Evolutionary conservation across 2,329 filamentous ascomycete genomes (phyloP).

Genomic region (Sporothrix euskadiensis): DNA sequence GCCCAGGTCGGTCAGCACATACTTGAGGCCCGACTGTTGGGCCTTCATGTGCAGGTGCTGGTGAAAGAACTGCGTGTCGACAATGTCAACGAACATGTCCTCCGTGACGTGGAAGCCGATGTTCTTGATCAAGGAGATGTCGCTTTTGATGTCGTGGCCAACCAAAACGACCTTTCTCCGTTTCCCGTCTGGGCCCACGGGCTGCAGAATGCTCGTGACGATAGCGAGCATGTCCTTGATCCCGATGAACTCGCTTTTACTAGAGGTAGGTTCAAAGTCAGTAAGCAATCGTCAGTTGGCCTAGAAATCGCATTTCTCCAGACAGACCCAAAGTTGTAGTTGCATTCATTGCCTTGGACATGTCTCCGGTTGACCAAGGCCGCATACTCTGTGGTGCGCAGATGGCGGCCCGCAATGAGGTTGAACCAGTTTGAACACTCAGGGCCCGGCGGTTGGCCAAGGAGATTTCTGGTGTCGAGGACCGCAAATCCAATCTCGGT

Average conservation of each 20-base stretch:
- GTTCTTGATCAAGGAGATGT: conserved; percentile 66
- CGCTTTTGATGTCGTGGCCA: conserved; percentile 69
- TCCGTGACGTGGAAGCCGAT: conserved; percentile 64
- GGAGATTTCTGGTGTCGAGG: conserved; percentile 66
- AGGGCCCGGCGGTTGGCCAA: conserved; percentile 58
- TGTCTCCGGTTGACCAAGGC: conserved; percentile 67
- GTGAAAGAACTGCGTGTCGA: conserved; percentile 75
- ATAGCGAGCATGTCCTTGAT: conserved; percentile 39
- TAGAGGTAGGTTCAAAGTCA: background rate
- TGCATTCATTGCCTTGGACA: conserved; percentile 70
- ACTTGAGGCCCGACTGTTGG: conserved; percentile 58
- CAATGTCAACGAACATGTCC: conserved; percentile 58
- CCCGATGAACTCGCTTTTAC: conserved; percentile 41
- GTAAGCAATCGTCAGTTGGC: background rate
- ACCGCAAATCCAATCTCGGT: conserved; percentile 86
- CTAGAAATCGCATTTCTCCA: conserved; percentile 37
- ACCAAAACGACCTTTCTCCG: conserved; percentile 65
- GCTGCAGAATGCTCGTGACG: conserved; percentile 37
- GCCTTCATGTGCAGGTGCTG: conserved; percentile 58
- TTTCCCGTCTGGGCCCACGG: conserved; percentile 21
- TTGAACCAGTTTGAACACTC: conserved; percentile 66
- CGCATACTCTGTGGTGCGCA: conserved; percentile 70
- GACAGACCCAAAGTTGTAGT: conserved; percentile 67
- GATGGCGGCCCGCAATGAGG: conserved; percentile 69
- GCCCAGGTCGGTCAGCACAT: conserved; percentile 63